These are phyloP conservation scores for Myriangium duriaei DNA, from an alignment of 2,329 filamentous ascomycete species.

Conservation along the genomic window DNA sequence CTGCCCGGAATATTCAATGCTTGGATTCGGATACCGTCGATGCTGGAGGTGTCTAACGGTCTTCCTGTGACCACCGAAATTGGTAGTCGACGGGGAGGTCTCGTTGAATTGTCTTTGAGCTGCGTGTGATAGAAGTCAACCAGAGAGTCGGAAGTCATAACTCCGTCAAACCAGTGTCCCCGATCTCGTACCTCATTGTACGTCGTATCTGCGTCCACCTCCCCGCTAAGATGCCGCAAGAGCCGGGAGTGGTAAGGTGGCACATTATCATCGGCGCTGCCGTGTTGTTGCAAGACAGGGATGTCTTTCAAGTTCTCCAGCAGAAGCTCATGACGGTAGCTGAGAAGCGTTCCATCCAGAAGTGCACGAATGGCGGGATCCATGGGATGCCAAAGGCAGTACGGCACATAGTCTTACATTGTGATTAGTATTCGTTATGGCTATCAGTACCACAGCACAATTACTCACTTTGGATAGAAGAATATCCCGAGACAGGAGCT, in stretches of 20 bases:
- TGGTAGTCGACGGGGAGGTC: neutral
- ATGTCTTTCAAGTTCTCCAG: conserved; percentile 39
- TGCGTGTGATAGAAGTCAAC: conserved; percentile 35
- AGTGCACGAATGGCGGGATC: conserved; percentile 38
- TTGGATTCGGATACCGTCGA: neutral
- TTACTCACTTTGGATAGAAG: conserved; percentile 40
- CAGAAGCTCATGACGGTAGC: conserved; percentile 44
- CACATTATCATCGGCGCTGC: conserved; percentile 45
- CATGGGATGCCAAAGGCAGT: conserved; percentile 42
- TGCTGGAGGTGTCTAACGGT: neutral
- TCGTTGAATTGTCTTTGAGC: conserved; percentile 16
- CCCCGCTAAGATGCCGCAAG: conserved; percentile 37
- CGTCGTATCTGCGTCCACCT: conserved; percentile 29
- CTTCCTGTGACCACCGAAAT: neutral
- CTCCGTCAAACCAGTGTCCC: conserved; percentile 43
- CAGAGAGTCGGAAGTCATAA: conserved; percentile 41
- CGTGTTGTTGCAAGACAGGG: conserved; percentile 45
- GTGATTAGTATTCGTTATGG: neutral
- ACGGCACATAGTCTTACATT: conserved; percentile 44
- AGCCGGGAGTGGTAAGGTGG: conserved; percentile 45
- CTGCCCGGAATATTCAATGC: neutral
- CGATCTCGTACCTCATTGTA: conserved; percentile 39
- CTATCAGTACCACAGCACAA: neutral
- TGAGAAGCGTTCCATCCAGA: conserved; percentile 37
- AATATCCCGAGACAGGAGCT: conserved; percentile 45